Base-by-base conservation (phyloP, 1,284 basidiomycete genomes). In the Coniferiporia weirii region DNA sequence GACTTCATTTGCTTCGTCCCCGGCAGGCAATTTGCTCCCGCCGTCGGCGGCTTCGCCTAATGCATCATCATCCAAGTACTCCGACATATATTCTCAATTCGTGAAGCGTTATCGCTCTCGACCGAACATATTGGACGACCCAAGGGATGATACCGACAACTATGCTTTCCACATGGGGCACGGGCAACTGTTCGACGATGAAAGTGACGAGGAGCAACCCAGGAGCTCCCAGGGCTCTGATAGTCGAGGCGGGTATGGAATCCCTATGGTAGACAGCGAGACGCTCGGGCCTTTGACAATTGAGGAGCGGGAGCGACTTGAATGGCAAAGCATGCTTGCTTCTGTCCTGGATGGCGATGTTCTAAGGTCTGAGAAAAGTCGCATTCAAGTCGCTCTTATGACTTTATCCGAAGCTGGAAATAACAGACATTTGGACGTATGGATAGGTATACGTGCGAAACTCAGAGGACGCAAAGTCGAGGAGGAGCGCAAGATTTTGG, bases 291-390 rank as follows among this genome's bases (percentile, higher is more conserved):
- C 86, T 40, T 77, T 80, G 45, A 85, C 83, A 7, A 72, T 82
- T 48, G 86, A 90, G 66, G 89, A 92, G 65, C 80, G 82, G 62
- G 91, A 94, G 66, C 81, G 95, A 32, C 75, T 95, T 50, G 94
- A 95, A 72, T 98, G 95, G 95, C 93, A 95, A 72, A 89, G 89
- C 43, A 91, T 97, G 87, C 82, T 98, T 44, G 85, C 91, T 8
- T 95, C 93, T 43, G 95, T 98, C 20, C 79, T 98, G 35, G 85
- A 86, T 43, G 95, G 95, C 13, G 94, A 98, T 68, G 94, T 98
- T 5, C 80, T 98, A 61, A 92, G 89, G 69, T 89, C 91, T 1
- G 95, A 98, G 75, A 96, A 93, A 73, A 90, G 89, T 19, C 85
- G 95, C 59, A 95, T 95, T 65, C 85, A 88, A 52, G 85, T 81